phyloP scores from a whole-genome alignment of 2,329 filamentous ascomycete genomes.

The Penicillium paneum region DNA sequence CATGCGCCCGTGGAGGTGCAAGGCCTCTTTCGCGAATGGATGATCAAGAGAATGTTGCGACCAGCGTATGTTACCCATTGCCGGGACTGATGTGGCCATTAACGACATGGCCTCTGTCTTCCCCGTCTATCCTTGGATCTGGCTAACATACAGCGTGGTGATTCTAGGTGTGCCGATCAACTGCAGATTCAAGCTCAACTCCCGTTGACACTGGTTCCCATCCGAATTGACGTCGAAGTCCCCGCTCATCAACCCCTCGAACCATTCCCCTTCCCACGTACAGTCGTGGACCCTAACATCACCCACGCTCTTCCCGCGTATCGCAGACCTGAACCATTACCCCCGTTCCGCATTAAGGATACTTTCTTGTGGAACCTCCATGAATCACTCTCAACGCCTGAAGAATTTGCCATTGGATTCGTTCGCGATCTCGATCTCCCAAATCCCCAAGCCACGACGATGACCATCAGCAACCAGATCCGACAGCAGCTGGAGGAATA shows the following conservation, averaged over 20 bases:
- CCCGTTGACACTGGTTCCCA: conserved; percentile 87
- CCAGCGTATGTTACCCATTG: conserved; percentile 39
- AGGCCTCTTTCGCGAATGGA: conserved; percentile 93
- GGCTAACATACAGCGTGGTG: conserved; percentile 10
- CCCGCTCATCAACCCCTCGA: conserved; percentile 59
- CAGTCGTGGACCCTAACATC: conserved; percentile 40
- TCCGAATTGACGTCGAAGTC: conserved; percentile 93
- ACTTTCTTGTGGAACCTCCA: conserved; percentile 98
- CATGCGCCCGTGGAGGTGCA: conserved; percentile 75
- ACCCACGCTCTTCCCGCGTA: conserved; percentile 74
- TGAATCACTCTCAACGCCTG: conserved; percentile 88
- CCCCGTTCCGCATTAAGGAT: conserved; percentile 85
- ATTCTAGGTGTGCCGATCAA: conserved; percentile 53
- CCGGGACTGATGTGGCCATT: conserved; percentile 1
- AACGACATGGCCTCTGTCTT: conserved; percentile 5
- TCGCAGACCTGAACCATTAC: conserved; percentile 71
- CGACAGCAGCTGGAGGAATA: conserved; percentile 94
- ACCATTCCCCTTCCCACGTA: conserved; percentile 46
- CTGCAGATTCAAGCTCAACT: conserved; percentile 67
- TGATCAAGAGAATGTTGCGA: conserved; percentile 64
- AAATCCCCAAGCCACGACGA: conserved; percentile 64
- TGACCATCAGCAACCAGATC: conserved; percentile 89
- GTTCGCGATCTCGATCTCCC: conserved; percentile 93
- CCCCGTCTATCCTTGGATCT: conserved; percentile 2
- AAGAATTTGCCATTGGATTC: conserved; percentile 87